Evolutionary conservation across 768 basidiomycete genomes (phyloP).

Genomic region (Daedalea quercina): DNA sequence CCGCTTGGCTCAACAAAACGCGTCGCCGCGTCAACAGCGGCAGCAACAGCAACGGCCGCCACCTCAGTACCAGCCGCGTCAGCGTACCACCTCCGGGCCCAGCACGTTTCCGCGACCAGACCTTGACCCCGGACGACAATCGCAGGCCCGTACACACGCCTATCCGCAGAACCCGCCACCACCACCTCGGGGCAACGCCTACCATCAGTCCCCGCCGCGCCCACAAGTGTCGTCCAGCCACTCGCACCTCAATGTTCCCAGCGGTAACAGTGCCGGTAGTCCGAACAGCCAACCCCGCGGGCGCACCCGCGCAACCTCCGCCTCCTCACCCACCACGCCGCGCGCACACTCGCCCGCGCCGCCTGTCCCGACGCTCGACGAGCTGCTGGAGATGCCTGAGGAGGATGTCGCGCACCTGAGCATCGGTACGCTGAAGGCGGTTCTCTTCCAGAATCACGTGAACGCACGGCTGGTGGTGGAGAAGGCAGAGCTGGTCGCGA

Average conservation of each 20-base stretch:
- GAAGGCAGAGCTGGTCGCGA: conserved; percentile 76
- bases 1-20: conserved; percentile 16
- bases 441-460: conserved; percentile 76
- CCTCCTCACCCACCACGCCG: conserved; percentile 22
- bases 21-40: conserved; percentile 12
- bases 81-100: conserved; percentile 22
- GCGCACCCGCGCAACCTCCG: conserved; percentile 35
- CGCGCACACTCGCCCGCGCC: conserved; percentile 27
- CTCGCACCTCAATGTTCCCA: conserved; percentile 19
- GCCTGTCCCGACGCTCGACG: conserved; percentile 54
- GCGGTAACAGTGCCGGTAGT: neutral
- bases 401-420: conserved; percentile 55
- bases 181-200: conserved; percentile 1
- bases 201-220: neutral
- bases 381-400: conserved; percentile 55
- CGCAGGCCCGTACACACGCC: conserved; percentile 4
- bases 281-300: conserved; percentile 1
- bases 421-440: conserved; percentile 66
- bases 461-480: conserved; percentile 67
- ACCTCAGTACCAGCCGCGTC: conserved; percentile 18
- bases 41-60: conserved; percentile 8
- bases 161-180: neutral
- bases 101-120: conserved; percentile 52
- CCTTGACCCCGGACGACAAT: conserved; percentile 33
- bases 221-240: conserved; percentile 7